Percentiles rank a stretch among this genome's conserved stretches.
These are phyloP conservation scores for Zygoascus hellenicus DNA, from an alignment of 1,139 yeast species.

Conservation along the genomic window DNA sequence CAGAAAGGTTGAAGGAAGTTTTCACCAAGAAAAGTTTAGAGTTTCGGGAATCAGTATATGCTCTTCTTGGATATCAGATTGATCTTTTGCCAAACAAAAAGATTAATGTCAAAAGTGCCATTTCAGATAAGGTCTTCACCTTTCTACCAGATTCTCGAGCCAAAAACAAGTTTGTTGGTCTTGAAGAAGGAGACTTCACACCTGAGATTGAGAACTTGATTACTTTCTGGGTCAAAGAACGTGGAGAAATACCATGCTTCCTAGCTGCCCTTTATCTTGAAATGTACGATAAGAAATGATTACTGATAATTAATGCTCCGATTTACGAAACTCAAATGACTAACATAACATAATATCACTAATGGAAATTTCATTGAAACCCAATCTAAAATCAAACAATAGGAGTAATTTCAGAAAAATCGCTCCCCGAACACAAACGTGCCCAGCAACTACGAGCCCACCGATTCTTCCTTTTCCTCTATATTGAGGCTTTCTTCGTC, in stretches of 20 bases:
- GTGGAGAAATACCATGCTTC: slow-evolving; percentile 72
- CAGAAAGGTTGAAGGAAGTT: slow-evolving; percentile 54
- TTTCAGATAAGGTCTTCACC: slow-evolving; percentile 36
- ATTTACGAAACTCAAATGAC: neutral
- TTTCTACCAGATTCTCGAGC: slow-evolving; percentile 35
- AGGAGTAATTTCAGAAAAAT: too few species aligned
- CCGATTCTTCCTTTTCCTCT: neutral
- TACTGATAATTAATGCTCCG: slow-evolving; percentile 10
- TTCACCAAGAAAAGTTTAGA: slow-evolving; percentile 71
- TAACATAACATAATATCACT: neutral
- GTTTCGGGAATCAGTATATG: slow-evolving; percentile 61
- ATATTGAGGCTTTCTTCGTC: neutral
- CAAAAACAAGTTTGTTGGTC: slow-evolving; percentile 32
- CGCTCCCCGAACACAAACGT: too few species aligned
- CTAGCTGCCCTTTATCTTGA: slow-evolving; percentile 69
- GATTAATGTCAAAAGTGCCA: slow-evolving; percentile 61
- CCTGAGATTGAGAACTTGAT: slow-evolving; percentile 52
- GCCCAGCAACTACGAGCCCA: too few species aligned
- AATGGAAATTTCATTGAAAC: too few species aligned
- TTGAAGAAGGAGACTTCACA: slow-evolving; percentile 36
- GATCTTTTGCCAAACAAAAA: slow-evolving; percentile 66
- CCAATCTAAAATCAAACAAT: too few species aligned
- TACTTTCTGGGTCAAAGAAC: slow-evolving; percentile 61
- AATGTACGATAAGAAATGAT: slow-evolving; percentile 42
- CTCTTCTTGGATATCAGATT: slow-evolving; percentile 66